Evolutionary conservation across 148 eudicot species (phyloP), one percentile per base, ranked within the genome.

Genomic region (Drosera capensis): DNA sequence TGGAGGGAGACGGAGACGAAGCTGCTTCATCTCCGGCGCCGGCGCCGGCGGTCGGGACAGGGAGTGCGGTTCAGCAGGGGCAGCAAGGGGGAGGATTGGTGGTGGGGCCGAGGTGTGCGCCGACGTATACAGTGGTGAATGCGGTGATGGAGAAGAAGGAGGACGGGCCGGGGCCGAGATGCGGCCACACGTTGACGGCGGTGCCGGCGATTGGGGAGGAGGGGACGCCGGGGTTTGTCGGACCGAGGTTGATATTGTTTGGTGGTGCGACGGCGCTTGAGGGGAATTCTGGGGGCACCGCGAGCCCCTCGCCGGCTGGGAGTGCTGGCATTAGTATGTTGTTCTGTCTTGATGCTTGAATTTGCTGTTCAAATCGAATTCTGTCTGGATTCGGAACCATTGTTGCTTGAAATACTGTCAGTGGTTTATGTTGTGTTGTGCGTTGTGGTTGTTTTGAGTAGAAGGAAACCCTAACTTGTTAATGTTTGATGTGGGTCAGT

Each of bases 231-330:
- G 81, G 79, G 17, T 80, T 80, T 47, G 65, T 90, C 57, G 97
- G 97, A 2, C 97, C 93, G 8, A 68, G 97, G 51, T 63, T 90
- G 46, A 80, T 90, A 29, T 66, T 90, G 22, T 90, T 90, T 17
- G 97, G 97, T 31, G 97, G 97, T 6, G 97, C 97, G 20, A 90
- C 97, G 0, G 97, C 97, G 15, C 77, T 90, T 0, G 97, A 90
- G 62, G 97, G 97, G 5, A 90, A 84, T 55, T 76, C 97, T 1
- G 88, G 69, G 2, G 79, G 66, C 20, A 52, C 92, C 0, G 95
- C 93, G 59, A 75, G 87, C 56, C 97, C 97, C 12, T 55, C 97
- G 0, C 75, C 97, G 3, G 95, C 97, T 48, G 97, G 93, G 70
- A 80, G 87, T 67, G 95, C 97, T 1, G 97, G 97, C 64, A 88